Conservation (phyloP, 352 stramenopile genomes). For the Globisporangium camurandrum region DNA sequence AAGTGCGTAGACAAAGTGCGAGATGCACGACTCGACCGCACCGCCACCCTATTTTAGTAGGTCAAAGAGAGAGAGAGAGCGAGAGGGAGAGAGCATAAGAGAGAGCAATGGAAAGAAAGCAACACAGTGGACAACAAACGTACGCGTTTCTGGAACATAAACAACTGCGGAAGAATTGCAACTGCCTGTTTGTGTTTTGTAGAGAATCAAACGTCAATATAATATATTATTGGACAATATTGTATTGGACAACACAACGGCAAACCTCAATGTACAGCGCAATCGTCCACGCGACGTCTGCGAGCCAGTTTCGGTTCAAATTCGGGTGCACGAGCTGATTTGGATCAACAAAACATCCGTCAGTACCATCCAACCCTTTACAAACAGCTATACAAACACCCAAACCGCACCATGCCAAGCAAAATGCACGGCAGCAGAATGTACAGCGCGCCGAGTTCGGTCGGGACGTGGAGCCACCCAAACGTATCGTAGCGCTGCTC, state of each 20-base stretch:
- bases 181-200: no score
- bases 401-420: constrained; percentile 61
- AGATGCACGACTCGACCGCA: constrained; percentile 94
- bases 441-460: constrained; percentile 78
- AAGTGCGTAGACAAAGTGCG: constrained; percentile 95
- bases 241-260: no score
- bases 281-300: constrained; percentile 96
- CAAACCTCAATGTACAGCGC: constrained; percentile 95
- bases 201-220: no score
- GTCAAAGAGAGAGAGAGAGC: no score
- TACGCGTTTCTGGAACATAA: constrained; percentile 98
- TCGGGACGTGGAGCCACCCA: constrained; percentile 84
- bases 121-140: constrained; percentile 16
- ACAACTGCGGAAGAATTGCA: constrained; percentile 96
- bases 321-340: constrained; percentile 91
- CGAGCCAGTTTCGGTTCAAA: constrained; percentile 96
- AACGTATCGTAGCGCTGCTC: constrained; percentile 95
- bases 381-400: constrained; percentile 43
- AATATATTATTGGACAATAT: no score
- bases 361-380: constrained; percentile 30
- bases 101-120: no score
- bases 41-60: constrained; percentile 80
- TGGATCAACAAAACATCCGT: constrained; percentile 31
- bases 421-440: constrained; percentile 85
- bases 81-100: no score